Evolutionary conservation across 495 filamentous ascomycete species (phyloP).

Genomic region (Apodospora peruviana): DNA sequence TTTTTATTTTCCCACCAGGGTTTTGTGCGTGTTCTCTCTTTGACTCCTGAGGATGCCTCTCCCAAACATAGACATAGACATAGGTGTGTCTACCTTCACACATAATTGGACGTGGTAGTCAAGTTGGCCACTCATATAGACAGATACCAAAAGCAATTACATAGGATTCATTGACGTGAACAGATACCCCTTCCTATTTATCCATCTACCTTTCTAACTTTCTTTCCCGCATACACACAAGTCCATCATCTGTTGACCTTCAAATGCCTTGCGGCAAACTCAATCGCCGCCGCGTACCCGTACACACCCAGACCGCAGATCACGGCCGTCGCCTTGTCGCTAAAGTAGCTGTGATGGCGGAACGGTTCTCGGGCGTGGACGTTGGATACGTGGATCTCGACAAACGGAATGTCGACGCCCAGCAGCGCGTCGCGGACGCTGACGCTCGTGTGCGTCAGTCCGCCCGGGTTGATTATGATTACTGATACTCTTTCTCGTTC

Average conservation of each 20-base stretch:
- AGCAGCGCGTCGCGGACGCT: constrained; percentile 63
- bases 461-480: constrained; percentile 67
- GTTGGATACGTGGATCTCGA: constrained; percentile 68
- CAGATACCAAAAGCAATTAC: too few relatives aligned
- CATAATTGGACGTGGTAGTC: too few relatives aligned
- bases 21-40: neutral
- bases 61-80: neutral
- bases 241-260: too few relatives aligned
- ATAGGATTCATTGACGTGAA: too few relatives aligned
- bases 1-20: neutral
- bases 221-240: too few relatives aligned
- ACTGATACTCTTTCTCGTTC: constrained; percentile 47
- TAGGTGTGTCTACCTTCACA: too few relatives aligned
- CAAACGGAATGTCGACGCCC: constrained; percentile 59
- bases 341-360: constrained; percentile 60
- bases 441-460: constrained; percentile 63
- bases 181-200: too few relatives aligned
- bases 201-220: too few relatives aligned
- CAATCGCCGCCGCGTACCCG: constrained; percentile 66
- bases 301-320: constrained; percentile 63
- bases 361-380: constrained; percentile 61
- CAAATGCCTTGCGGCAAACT: constrained; percentile 49
- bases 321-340: constrained; percentile 63
- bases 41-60: neutral
- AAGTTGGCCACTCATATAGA: too few relatives aligned